Evolutionary conservation across 768 basidiomycete species (phyloP).

Genomic region (Leucocoprinus leucothites): DNA sequence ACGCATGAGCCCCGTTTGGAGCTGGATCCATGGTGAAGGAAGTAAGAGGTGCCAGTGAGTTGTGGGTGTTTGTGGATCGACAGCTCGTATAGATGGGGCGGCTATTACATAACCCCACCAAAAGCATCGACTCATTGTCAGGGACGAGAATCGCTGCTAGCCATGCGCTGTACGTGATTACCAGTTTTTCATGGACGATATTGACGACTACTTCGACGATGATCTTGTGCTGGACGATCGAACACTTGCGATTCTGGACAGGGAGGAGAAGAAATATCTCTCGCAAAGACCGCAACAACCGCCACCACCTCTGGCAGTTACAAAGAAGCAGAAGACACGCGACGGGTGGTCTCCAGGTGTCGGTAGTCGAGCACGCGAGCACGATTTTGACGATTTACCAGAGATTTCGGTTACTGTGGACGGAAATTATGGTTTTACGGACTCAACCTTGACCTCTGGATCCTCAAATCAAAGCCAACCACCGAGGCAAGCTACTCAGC

Average conservation of each 20-base stretch:
- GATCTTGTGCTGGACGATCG: slow-evolving; percentile 63
- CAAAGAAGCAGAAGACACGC: slow-evolving; percentile 56
- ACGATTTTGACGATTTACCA: slow-evolving; percentile 51
- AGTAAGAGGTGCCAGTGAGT: background rate
- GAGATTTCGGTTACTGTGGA: slow-evolving; percentile 53
- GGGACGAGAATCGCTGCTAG: background rate
- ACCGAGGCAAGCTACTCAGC: background rate
- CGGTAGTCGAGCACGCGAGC: slow-evolving; percentile 18
- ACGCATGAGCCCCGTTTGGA: slow-evolving; percentile 20
- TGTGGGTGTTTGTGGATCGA: background rate
- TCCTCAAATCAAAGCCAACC: slow-evolving; percentile 7
- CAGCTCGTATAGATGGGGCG: background rate
- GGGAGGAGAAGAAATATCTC: slow-evolving; percentile 46
- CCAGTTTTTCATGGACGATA: slow-evolving; percentile 46
- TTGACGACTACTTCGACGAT: slow-evolving; percentile 64
- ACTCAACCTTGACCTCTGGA: slow-evolving; percentile 15
- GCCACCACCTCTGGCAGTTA: slow-evolving; percentile 30
- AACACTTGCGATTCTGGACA: slow-evolving; percentile 58
- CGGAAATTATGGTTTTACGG: slow-evolving; percentile 41
- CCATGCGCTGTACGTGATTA: slow-evolving; percentile 3
- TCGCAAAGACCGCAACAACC: slow-evolving; percentile 16
- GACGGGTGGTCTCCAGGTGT: slow-evolving; percentile 38
- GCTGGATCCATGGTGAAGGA: slow-evolving; percentile 27
- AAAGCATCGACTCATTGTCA: background rate
- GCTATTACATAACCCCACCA: slow-evolving; percentile 7